A percentile compares a stretch with the other conserved stretches of the same genome.
phyloP scores from a whole-genome alignment of 345 rosid species.

The Gossypium arboreum region DNA sequence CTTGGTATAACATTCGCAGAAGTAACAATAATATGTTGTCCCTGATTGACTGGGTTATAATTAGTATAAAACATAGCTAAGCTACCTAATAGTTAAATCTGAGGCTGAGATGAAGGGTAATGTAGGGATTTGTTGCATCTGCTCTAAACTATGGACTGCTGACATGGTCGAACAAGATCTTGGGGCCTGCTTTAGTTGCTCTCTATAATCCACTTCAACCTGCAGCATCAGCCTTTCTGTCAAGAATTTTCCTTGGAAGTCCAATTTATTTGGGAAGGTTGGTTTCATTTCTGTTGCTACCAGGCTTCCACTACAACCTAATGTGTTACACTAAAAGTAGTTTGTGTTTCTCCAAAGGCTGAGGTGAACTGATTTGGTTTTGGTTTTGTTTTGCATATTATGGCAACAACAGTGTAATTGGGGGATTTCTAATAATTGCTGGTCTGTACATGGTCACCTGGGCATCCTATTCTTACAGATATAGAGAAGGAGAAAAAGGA shows the following conservation, averaged over 20 bases:
- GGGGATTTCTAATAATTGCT: constrained; percentile 70
- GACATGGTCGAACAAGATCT: constrained; percentile 95
- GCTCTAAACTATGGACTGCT: constrained; percentile 83
- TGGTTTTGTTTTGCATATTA: not conserved
- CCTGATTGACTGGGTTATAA: not conserved
- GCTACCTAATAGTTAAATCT: not conserved
- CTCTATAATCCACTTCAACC: constrained; percentile 96
- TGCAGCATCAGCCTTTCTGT: constrained; percentile 72
- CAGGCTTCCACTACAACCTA: no score
- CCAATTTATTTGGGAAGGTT: constrained; percentile 91
- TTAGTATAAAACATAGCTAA: not conserved
- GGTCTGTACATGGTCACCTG: constrained; percentile 87
- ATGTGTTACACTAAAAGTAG: not conserved
- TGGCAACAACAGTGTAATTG: constrained; percentile 51
- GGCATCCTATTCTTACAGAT: constrained; percentile 43
- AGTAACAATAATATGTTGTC: not conserved
- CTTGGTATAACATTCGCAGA: not conserved
- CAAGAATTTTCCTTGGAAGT: constrained; percentile 89
- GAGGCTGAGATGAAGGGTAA: not conserved
- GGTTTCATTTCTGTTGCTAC: not conserved
- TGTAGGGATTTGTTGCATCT: constrained; percentile 78
- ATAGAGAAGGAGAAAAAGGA: constrained; percentile 52
- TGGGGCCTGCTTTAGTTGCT: constrained; percentile 95
- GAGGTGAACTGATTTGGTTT: constrained; percentile 6
- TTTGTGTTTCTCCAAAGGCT: not conserved